Percentiles rank a stretch among this genome's conserved stretches.
These are phyloP conservation scores for Coemansia sp. DNA, from an alignment of 192 early-diverging fungal genomes.

Conservation along the genomic window DNA sequence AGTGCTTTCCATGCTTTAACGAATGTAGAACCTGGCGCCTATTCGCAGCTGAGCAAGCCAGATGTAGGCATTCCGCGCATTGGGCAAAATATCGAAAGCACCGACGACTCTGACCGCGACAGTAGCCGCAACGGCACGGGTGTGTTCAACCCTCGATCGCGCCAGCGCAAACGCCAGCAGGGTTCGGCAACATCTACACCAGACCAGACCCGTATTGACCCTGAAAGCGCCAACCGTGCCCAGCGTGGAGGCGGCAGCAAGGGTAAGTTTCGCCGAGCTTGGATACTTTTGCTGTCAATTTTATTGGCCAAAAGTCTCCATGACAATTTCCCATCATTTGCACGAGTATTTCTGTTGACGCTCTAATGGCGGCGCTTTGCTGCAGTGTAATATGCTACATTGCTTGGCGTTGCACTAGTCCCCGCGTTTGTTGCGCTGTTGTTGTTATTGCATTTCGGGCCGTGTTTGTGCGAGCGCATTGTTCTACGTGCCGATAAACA, in stretches of 20 bases:
- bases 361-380: neutral
- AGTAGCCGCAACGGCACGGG: conserved; percentile 9
- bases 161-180: conserved; percentile 14
- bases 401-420: neutral
- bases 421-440: neutral
- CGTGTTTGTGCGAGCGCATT: conserved; percentile 1
- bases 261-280: conserved; percentile 5
- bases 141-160: neutral
- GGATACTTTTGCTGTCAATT: neutral
- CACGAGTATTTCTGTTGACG: neutral
- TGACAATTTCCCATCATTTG: neutral
- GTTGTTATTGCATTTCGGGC: neutral
- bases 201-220: conserved; percentile 7
- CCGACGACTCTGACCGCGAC: conserved; percentile 19
- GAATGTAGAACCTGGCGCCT: neutral
- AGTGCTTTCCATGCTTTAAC: neutral
- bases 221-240: conserved; percentile 7
- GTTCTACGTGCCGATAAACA: conserved; percentile 5
- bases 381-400: neutral
- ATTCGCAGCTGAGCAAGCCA: conserved; percentile 5
- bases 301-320: conserved; percentile 4
- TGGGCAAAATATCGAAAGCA: conserved; percentile 13
- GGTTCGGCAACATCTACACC: neutral
- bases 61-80: neutral
- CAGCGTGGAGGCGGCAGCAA: conserved; percentile 13